Evolutionary conservation across 2,329 filamentous ascomycete genomes (phyloP).

Genomic region (Metarhizium album): DNA sequence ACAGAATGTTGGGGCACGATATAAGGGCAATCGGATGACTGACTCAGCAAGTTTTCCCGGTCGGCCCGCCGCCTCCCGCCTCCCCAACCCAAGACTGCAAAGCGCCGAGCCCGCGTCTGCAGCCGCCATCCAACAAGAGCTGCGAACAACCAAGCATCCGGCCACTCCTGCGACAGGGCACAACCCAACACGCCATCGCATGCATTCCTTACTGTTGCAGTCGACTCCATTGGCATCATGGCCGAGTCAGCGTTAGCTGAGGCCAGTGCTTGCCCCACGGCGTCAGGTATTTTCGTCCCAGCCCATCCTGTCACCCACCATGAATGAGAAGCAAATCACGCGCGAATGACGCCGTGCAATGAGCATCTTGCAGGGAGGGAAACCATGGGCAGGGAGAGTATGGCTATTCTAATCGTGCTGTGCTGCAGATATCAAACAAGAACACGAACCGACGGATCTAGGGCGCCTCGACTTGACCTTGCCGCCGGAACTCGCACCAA

Average conservation of each 20-base stretch:
- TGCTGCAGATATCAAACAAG: constrained; percentile 26
- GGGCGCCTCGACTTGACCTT: constrained; percentile 24
- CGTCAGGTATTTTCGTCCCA: constrained; percentile 28
- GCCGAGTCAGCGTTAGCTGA: constrained; percentile 29
- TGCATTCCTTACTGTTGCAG: constrained; percentile 14
- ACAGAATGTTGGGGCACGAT: constrained; percentile 28
- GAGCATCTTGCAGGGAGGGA: not conserved
- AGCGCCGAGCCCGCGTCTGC: constrained; percentile 7
- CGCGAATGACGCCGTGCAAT: not conserved
- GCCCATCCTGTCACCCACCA: not conserved
- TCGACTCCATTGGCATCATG: constrained; percentile 25
- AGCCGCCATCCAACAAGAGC: constrained; percentile 5
- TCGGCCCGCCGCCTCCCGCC: constrained; percentile 21
- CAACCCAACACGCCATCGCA: constrained; percentile 9
- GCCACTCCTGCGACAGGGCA: constrained; percentile 10
- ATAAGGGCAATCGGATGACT: constrained; percentile 28
- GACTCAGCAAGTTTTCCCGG: constrained; percentile 33
- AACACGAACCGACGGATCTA: constrained; percentile 20
- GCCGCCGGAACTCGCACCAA: constrained; percentile 24
- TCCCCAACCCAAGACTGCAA: constrained; percentile 6
- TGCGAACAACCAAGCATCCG: constrained; percentile 1
- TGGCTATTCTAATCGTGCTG: not conserved
- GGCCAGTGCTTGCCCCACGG: constrained; percentile 22
- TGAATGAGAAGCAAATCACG: not conserved
- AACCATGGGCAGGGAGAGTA: not conserved